phyloP scores from a whole-genome alignment of 176 grass and related monocot genomes.

The Dactylis glomerata region DNA sequence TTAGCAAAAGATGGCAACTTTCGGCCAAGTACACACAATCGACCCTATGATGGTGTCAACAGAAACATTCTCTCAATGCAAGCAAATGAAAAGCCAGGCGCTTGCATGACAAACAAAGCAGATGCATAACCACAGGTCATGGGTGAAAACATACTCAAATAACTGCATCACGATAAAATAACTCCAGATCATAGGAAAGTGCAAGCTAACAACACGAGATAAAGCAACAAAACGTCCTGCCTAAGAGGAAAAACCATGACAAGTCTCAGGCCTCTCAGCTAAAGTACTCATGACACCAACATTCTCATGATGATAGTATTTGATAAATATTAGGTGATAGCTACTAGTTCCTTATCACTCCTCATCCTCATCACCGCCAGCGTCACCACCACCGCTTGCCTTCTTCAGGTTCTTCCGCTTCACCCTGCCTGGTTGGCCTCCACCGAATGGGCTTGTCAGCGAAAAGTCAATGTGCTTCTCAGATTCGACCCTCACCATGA shows the following conservation, averaged over 20 bases:
- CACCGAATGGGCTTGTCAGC: conserved; percentile 62
- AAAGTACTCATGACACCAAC: conserved; percentile 30
- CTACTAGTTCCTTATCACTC: conserved; percentile 29
- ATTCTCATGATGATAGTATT: conserved; percentile 29
- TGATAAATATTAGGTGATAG: conserved; percentile 14
- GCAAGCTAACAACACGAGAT: not conserved
- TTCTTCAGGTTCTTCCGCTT: conserved; percentile 65
- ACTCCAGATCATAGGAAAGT: conserved; percentile 4
- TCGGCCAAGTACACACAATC: not conserved
- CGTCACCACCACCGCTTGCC: conserved; percentile 16
- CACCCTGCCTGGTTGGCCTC: conserved; percentile 51
- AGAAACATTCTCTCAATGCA: not conserved
- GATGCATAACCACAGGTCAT: not conserved
- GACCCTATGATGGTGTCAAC: too few relatives aligned
- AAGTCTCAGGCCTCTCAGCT: not conserved
- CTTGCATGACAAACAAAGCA: not conserved
- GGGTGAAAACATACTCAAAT: conserved; percentile 2
- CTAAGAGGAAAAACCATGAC: not conserved
- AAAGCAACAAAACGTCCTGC: conserved; percentile 12
- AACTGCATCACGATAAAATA: conserved; percentile 16
- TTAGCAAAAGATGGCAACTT: too few relatives aligned
- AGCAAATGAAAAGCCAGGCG: not conserved
- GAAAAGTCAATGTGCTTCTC: conserved; percentile 78
- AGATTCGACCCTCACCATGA: conserved; percentile 74
- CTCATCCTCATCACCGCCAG: conserved; percentile 53